phyloP scores from a whole-genome alignment of 1,139 yeast genomes.

The Protomyces arabidopsidicola region DNA sequence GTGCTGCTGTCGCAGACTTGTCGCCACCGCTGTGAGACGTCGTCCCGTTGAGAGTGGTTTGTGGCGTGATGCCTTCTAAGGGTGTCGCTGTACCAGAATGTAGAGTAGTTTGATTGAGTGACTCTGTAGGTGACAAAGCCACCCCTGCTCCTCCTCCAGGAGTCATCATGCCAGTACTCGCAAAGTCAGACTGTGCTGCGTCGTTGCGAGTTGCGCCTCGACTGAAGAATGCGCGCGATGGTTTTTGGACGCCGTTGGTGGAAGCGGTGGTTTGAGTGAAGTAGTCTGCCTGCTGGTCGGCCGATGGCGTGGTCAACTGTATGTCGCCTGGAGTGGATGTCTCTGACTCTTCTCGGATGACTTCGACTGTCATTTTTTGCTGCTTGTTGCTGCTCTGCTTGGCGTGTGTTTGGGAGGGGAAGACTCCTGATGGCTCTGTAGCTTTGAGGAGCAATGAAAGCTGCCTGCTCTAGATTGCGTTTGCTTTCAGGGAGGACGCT shows the following conservation, averaged over 20 bases:
- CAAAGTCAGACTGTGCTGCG: background rate
- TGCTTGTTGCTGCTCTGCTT: too few relatives aligned
- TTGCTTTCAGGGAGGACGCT: background rate
- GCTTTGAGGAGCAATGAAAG: too few relatives aligned
- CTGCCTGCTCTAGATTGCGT: background rate
- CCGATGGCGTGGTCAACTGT: background rate
- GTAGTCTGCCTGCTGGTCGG: background rate
- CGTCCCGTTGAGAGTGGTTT: background rate
- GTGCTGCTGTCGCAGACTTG: background rate
- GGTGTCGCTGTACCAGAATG: background rate
- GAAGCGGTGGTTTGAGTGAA: background rate
- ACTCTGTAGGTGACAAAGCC: background rate
- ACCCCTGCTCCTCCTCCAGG: background rate
- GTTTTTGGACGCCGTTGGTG: background rate
- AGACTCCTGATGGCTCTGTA: too few relatives aligned
- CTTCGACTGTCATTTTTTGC: background rate
- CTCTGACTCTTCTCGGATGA: background rate
- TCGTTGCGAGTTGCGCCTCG: background rate
- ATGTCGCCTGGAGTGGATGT: background rate
- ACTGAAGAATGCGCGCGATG: background rate
- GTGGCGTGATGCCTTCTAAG: background rate
- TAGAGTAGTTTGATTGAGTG: background rate
- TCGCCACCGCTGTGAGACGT: background rate
- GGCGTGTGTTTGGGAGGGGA: too few relatives aligned
- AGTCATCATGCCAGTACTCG: background rate